Percentiles rank a stretch among this genome's conserved stretches.
These are phyloP conservation scores for Nannochloropsis granulata DNA, from an alignment of 108 stramenopile species.

Conservation along the genomic window DNA sequence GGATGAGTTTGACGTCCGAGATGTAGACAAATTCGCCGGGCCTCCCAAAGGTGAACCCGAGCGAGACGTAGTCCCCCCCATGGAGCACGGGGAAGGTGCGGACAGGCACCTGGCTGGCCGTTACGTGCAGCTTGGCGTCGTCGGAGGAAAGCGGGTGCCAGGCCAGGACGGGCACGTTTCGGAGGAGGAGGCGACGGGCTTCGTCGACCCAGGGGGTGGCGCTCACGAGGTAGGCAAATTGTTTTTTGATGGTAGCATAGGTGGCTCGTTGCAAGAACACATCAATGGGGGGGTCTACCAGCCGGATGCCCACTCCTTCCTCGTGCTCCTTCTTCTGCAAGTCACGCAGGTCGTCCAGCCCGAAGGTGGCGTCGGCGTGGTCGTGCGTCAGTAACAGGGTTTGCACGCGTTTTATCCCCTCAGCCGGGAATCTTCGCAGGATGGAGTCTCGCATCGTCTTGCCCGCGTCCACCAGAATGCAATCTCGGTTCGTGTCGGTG, in stretches of 20 bases:
- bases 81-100: constrained; percentile 4
- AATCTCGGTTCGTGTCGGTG: background rate
- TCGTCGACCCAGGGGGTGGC: background rate
- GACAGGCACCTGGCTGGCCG: background rate
- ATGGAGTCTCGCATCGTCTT: constrained; percentile 7
- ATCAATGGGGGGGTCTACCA: background rate
- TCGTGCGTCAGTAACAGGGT: constrained; percentile 9
- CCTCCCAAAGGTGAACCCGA: constrained; percentile 5
- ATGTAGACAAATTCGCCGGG: constrained; percentile 11
- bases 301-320: background rate
- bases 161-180: background rate
- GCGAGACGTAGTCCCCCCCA: constrained; percentile 3
- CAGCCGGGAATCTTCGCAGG: background rate
- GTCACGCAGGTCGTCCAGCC: constrained; percentile 13
- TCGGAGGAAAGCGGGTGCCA: background rate
- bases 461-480: constrained; percentile 13
- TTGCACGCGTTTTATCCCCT: background rate
- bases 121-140: background rate
- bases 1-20: constrained; percentile 6
- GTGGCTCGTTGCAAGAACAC: constrained; percentile 1
- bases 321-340: background rate
- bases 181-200: background rate
- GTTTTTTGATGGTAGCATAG: background rate
- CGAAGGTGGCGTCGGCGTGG: constrained; percentile 15
- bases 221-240: background rate